These are phyloP conservation scores for Coemansia sp. DNA, from an alignment of 192 early-diverging fungal species.

Conservation along the genomic window DNA sequence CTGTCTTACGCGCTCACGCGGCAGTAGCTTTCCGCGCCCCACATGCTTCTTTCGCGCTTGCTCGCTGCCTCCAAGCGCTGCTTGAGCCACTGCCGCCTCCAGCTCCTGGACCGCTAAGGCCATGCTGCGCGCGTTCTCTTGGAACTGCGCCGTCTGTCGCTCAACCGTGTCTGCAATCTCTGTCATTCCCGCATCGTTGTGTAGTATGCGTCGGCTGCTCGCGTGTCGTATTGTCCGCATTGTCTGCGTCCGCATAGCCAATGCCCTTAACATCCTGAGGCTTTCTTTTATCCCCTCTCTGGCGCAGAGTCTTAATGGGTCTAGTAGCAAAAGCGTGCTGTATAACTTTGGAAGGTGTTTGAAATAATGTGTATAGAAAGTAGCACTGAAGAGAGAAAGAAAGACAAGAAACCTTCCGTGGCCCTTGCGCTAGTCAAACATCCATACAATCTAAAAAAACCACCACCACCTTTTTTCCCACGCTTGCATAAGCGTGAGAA, in stretches of 20 bases:
- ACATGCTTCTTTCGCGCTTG: constrained; percentile 82
- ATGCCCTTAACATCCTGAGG: too few species aligned
- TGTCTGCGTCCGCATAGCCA: constrained; percentile 1
- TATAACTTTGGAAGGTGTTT: too few species aligned
- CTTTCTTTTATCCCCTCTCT: too few species aligned
- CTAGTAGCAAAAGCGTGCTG: too few species aligned
- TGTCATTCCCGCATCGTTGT: constrained; percentile 19
- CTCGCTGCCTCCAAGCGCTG: constrained; percentile 73
- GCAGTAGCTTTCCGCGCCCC: constrained; percentile 81
- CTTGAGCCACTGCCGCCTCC: constrained; percentile 23
- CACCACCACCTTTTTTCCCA: too few species aligned
- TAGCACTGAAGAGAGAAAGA: too few species aligned
- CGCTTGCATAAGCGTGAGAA: constrained; percentile 1
- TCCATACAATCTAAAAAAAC: too few species aligned
- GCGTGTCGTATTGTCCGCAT: constrained; percentile 1
- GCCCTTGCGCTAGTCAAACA: constrained; percentile 1
- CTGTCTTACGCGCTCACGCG: constrained; percentile 69
- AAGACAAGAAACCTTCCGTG: too few species aligned
- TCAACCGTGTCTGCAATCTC: constrained; percentile 37
- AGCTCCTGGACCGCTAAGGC: constrained; percentile 27
- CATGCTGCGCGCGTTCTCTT: constrained; percentile 44
- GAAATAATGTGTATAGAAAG: too few species aligned
- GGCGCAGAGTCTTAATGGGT: too few species aligned
- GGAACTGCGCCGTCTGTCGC: constrained; percentile 30
- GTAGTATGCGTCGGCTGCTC: neutral